Base-by-base conservation (phyloP, 495 filamentous ascomycete genomes). In the Collariella sp. region DNA sequence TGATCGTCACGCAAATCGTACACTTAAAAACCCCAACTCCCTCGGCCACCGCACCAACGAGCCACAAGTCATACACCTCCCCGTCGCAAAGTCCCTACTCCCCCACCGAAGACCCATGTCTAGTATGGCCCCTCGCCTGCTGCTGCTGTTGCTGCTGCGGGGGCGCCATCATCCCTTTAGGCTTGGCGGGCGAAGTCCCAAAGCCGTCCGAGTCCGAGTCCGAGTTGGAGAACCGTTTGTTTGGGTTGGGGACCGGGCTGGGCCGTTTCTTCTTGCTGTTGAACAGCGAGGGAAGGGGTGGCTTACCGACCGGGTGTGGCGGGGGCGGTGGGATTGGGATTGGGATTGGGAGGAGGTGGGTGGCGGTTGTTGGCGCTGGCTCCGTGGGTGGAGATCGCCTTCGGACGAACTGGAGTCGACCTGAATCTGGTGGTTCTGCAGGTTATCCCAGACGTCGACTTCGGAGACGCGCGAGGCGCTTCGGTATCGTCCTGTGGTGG, bases 31-130 rank as follows among this genome's bases (percentile, higher is more conserved):
- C 76, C 23, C 79, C 58, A 91, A 65, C 52, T 84, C 76, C 54
- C 77, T 79, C n/a, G 91, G 89, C 87, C 89, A 95, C 45, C 83
- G 82, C 44, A 95, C 82, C 38, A 81, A 80, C 45, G 84, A 86
- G 64, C 84, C 86, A 65, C 91, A 95, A 11, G 87, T 89, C 74
- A 84, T 83, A 62, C 89, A 95, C 61, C 79, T 85, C 13, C 88
- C 88, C 26, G 84, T 83, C n/a, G 72, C 75, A 48, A 72, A 73
- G 44, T 81, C 77, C 46, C 59, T 62, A 57, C 60, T 64, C 57
- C 57, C n/a, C 66, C 42, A 59, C 59, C 43, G 56, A 58, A 6
- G 63, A 61, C 38, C 49, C 63, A 42, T 61, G n/a, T n/a, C n/a
- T n/a, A n/a, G n/a, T n/a, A n/a, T n/a, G n/a, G n/a, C n/a, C n/a